A percentile compares a stretch with the other conserved stretches of the same genome.
Evolutionary conservation across 108 stramenopile species (phyloP).

Genomic region (Nitzschia palea): DNA sequence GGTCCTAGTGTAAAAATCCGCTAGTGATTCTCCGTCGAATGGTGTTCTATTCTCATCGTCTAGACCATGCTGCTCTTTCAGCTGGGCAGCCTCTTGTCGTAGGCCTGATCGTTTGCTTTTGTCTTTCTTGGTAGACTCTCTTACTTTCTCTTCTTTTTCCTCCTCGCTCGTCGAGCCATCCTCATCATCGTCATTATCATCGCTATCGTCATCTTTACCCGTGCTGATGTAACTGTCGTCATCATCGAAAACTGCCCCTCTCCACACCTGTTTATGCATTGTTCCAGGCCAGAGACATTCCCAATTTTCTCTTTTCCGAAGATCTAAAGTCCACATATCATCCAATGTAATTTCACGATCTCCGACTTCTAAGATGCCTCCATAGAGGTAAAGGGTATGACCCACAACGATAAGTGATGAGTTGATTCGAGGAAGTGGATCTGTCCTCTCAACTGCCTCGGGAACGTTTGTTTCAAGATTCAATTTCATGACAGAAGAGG

Average conservation of each 20-base stretch:
- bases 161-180: constrained; percentile 50
- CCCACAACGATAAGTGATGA: constrained; percentile 46
- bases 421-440: constrained; percentile 86
- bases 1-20: constrained; percentile 87
- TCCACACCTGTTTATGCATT: constrained; percentile 91
- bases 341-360: constrained; percentile 91
- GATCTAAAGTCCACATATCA: constrained; percentile 85
- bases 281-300: constrained; percentile 81
- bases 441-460: constrained; percentile 59
- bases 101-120: constrained; percentile 40
- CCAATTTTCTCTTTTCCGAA: constrained; percentile 84
- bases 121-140: constrained; percentile 42
- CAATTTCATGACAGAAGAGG: constrained; percentile 69
- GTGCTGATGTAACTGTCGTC: constrained; percentile 81
- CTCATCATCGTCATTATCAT: constrained; percentile 47
- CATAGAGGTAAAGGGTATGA: constrained; percentile 66
- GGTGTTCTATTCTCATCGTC: constrained; percentile 62
- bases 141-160: constrained; percentile 32
- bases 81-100: constrained; percentile 58
- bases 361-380: constrained; percentile 89
- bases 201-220: constrained; percentile 61
- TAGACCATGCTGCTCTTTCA: constrained; percentile 61
- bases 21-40: constrained; percentile 57
- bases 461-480: constrained; percentile 60
- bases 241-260: constrained; percentile 73